Conservation (phyloP, 2,329 filamentous ascomycete species). For the Epichloe gansuensis region DNA sequence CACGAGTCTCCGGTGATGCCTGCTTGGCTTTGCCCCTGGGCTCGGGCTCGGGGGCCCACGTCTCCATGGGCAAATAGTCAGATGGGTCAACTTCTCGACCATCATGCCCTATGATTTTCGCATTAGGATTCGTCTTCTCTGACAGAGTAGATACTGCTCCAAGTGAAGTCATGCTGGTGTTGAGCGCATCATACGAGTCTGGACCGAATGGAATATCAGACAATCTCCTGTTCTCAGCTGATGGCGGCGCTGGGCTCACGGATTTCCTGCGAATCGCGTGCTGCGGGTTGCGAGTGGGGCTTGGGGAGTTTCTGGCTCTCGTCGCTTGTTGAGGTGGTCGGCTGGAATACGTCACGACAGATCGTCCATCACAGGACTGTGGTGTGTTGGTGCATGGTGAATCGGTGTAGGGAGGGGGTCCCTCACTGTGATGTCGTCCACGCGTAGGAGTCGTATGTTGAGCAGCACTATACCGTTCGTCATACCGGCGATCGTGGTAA, state of each 20-base stretch:
- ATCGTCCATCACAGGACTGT: constrained; percentile 31
- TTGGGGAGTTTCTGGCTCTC: constrained; percentile 20
- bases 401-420: constrained; percentile 13
- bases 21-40: constrained; percentile 24
- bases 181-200: constrained; percentile 62
- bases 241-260: constrained; percentile 54
- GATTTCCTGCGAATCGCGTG: constrained; percentile 57
- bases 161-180: constrained; percentile 38
- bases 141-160: constrained; percentile 15
- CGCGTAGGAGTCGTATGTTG: constrained; percentile 28
- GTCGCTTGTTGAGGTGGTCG: constrained; percentile 16
- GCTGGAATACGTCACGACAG: constrained; percentile 26
- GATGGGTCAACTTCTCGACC: constrained; percentile 69
- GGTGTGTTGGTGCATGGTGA: constrained; percentile 22
- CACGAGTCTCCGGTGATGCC: constrained; percentile 18
- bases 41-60: constrained; percentile 67
- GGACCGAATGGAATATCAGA: constrained; percentile 60
- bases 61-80: constrained; percentile 64
- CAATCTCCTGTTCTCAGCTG: constrained; percentile 33
- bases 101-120: constrained; percentile 63
- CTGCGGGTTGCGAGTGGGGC: constrained; percentile 29
- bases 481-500: constrained; percentile 13
- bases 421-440: constrained; percentile 26
- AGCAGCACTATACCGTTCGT: constrained; percentile 29
- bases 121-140: constrained; percentile 39